Base-by-base conservation (phyloP, 148 eudicot genomes). In the Amaranthus hypochondriacus region DNA sequence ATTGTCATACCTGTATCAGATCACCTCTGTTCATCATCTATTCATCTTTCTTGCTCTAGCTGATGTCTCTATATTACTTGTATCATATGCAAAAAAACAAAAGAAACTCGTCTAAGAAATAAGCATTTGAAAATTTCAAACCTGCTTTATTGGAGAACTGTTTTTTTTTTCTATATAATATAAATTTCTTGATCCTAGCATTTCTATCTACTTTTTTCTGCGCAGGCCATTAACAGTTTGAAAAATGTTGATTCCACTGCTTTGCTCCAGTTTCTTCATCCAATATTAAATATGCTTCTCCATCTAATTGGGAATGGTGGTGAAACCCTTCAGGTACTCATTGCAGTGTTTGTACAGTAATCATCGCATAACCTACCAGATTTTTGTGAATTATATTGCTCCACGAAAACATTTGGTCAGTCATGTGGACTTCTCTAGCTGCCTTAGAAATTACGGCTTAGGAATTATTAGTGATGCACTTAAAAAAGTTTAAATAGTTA, bases 271-370 rank as follows among this genome's bases (percentile, higher is more conserved):
- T 95, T 95, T 86, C 99, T 95, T 86, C 97, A 95, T 76, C 97
- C 99, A 62, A 87, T 89, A 71, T 79, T 92, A 73, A 95, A 92
- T 85, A 95, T 95, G 99, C 99, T 95, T 83, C 99, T 95, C 75
- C 99, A 92, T 78, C 91, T 95, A 69, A 95, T 95, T 81, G 99
- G 99, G 53, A 95, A 92, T 84, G 97, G 97, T 74, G 99, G 99
- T 73, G 99, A 95, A 90, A 95, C 99, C 56, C 92, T 95, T 64
- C 99, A 95, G 96, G 99, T 92, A 73, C 68, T 67, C 67, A 62
- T 55, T 64, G 51, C 21, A 47, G 46, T 13, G n/a, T 64, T 64
- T 46, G 51, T 50, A 12, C 66, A 64, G n/a, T 11, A 14, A 64
- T 47, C 43, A 60, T 60, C 7, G 10, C 15, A 21, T 18, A 39